Percentiles rank a stretch among this genome's conserved stretches.
Conservation (phyloP, 139 green algal genomes). For the Chlamydomonas applanata region DNA sequence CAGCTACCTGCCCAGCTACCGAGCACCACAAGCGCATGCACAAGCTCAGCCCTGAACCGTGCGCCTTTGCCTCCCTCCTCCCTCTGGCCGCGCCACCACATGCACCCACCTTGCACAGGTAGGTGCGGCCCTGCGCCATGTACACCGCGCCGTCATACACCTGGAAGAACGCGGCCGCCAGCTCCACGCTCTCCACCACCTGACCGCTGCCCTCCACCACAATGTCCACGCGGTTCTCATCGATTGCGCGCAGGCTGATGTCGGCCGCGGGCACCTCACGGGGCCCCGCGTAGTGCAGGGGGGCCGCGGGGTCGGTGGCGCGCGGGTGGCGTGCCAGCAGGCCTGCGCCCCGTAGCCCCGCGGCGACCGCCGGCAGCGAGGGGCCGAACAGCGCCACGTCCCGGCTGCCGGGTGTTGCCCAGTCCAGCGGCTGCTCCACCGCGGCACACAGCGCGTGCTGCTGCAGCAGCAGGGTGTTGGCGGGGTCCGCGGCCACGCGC, state of each 20-base stretch:
- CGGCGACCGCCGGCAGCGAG: neutral
- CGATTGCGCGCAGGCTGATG: conserved; percentile 82
- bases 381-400: conserved; percentile 6
- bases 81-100: too few species aligned
- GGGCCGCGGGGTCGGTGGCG: neutral
- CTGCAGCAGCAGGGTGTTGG: conserved; percentile 69
- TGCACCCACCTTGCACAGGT: conserved; percentile 66
- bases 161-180: conserved; percentile 80
- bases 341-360: conserved; percentile 1
- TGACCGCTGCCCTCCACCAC: conserved; percentile 60
- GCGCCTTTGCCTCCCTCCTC: too few species aligned
- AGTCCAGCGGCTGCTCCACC: conserved; percentile 63
- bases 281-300: conserved; percentile 64
- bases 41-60: too few species aligned
- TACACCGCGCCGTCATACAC: conserved; percentile 94
- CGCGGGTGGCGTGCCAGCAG: conserved; percentile 53
- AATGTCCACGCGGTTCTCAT: conserved; percentile 77
- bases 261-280: conserved; percentile 35
- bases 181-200: conserved; percentile 70
- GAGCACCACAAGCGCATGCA: too few species aligned
- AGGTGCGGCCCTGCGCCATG: conserved; percentile 85
- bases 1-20: too few species aligned
- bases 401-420: neutral
- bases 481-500: conserved; percentile 63
- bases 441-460: conserved; percentile 84